A percentile compares a stretch with the other conserved stretches of the same genome.
Evolutionary conservation across 2,329 filamentous ascomycete species (phyloP).

Genomic region (Hymenotorrendiella dingleyae): DNA sequence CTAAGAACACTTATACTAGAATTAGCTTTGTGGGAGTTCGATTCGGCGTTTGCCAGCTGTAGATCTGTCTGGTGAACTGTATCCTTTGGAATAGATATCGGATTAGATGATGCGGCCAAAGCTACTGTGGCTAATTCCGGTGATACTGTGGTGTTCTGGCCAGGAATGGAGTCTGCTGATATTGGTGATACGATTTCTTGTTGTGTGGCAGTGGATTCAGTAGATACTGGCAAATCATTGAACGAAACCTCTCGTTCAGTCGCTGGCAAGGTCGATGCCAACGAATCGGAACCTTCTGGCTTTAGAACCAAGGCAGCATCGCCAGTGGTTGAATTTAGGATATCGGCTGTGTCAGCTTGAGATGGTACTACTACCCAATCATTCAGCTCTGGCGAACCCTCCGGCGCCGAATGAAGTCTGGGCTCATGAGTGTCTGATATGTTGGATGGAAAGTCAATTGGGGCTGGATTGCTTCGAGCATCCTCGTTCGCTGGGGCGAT

Average conservation of each 20-base stretch:
- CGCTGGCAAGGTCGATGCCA: too few species aligned
- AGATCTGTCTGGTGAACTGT: too few species aligned
- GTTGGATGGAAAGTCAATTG: neutral
- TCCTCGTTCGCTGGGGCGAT: too few species aligned
- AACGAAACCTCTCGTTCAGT: too few species aligned
- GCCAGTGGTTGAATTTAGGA: neutral
- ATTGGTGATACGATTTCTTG: too few species aligned
- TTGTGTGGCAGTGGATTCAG: too few species aligned
- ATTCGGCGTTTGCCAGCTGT: neutral
- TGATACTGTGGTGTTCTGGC: too few species aligned
- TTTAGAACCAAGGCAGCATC: neutral
- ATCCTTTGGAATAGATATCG: too few species aligned
- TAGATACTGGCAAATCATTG: too few species aligned
- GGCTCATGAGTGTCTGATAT: slow-evolving; percentile 6
- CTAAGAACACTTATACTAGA: slow-evolving; percentile 14
- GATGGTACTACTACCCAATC: slow-evolving; percentile 24
- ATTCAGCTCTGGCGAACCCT: slow-evolving; percentile 3
- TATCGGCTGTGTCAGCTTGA: slow-evolving; percentile 5
- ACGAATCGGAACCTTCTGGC: neutral
- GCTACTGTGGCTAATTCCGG: too few species aligned
- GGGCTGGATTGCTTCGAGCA: neutral
- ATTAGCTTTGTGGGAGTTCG: neutral
- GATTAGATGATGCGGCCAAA: too few species aligned
- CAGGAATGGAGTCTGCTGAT: too few species aligned
- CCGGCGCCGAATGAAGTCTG: slow-evolving; percentile 19